A percentile compares a stretch with the other conserved stretches of the same genome.
Conservation (phyloP, 2,329 filamentous ascomycete species). For the Tolypocladium amazonense region DNA sequence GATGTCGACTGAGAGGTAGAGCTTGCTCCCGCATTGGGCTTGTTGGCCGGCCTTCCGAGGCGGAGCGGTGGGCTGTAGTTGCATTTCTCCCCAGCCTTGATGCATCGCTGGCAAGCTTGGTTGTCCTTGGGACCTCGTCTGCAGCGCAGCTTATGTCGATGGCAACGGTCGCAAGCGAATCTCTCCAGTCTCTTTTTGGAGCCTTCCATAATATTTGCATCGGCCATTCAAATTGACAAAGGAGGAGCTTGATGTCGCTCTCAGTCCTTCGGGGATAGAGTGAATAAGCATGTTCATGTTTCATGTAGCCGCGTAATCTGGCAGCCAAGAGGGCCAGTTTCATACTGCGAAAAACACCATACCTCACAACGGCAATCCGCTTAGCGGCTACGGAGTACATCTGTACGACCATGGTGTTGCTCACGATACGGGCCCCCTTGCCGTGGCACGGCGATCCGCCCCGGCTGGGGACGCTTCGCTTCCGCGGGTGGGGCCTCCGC, state of each 20-base stretch:
- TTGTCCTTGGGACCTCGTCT: constrained; percentile 1
- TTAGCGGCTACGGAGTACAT: background rate
- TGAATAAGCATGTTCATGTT: background rate
- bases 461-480: background rate
- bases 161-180: background rate
- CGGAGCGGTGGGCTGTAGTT: constrained; percentile 4
- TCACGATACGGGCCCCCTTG: background rate
- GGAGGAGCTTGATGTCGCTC: background rate
- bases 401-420: background rate
- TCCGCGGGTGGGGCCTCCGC: background rate
- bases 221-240: background rate
- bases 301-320: background rate
- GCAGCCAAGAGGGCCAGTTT: background rate
- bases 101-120: constrained; percentile 2
- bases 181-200: background rate
- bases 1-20: background rate
- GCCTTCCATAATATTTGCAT: background rate
- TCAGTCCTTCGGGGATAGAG: background rate
- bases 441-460: background rate
- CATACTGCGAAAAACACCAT: background rate
- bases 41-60: constrained; percentile 1
- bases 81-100: constrained; percentile 3
- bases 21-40: background rate
- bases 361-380: background rate
- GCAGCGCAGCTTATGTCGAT: constrained; percentile 3